These are phyloP conservation scores for Xylaria arbuscula DNA, from an alignment of 2,329 filamentous ascomycete genomes.

Conservation along the genomic window DNA sequence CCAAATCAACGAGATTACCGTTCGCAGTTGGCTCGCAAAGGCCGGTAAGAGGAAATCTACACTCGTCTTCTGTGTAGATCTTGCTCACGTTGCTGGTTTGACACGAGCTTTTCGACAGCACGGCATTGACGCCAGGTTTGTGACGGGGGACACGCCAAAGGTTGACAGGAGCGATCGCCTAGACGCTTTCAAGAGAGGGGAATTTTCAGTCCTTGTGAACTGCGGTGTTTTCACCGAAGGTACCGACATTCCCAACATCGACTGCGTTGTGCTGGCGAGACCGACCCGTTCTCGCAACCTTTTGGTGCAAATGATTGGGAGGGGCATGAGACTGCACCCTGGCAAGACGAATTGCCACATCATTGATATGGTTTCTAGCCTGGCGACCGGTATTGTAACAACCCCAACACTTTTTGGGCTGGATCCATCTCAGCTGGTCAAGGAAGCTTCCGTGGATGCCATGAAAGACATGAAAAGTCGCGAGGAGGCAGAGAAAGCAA, in stretches of 20 bases:
- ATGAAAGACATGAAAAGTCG: constrained; percentile 66
- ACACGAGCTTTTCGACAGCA: constrained; percentile 79
- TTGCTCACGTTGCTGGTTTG: constrained; percentile 81
- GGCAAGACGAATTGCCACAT: constrained; percentile 91
- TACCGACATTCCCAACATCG: constrained; percentile 96
- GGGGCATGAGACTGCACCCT: constrained; percentile 85
- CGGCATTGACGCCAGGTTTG: constrained; percentile 84
- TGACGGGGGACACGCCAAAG: constrained; percentile 84
- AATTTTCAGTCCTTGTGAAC: constrained; percentile 90
- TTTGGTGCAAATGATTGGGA: constrained; percentile 96
- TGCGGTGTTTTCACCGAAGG: constrained; percentile 98
- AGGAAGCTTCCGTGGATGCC: constrained; percentile 71
- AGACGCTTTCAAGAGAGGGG: constrained; percentile 77
- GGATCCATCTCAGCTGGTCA: constrained; percentile 81
- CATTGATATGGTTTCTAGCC: constrained; percentile 92
- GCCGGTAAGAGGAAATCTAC: constrained; percentile 82
- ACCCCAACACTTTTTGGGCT: constrained; percentile 94
- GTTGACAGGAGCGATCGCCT: constrained; percentile 76
- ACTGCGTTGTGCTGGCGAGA: constrained; percentile 87
- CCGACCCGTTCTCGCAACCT: constrained; percentile 94
- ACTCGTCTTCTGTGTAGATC: constrained; percentile 92
- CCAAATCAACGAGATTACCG: constrained; percentile 82
- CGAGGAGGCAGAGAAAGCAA: constrained; percentile 58
- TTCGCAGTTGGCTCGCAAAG: constrained; percentile 86
- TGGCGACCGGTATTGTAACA: constrained; percentile 86